Conservation (phyloP, 2,329 filamentous ascomycete species). For the Colletotrichum tofieldiae region DNA sequence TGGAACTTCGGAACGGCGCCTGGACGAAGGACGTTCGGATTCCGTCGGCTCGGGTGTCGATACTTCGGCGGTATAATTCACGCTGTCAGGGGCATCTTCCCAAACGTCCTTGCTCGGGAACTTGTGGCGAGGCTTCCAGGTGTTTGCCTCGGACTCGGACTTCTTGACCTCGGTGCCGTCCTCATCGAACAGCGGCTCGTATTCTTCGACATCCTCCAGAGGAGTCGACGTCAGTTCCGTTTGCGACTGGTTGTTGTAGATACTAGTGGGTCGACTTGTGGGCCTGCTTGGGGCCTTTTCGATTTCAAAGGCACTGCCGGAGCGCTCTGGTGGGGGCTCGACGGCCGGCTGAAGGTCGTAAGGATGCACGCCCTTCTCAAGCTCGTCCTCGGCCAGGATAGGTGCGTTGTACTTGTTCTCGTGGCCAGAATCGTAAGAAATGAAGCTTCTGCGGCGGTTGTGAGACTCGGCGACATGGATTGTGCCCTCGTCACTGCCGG, state of each 20-base stretch:
- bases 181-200: constrained; percentile 94
- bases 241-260: constrained; percentile 70
- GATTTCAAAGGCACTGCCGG: constrained; percentile 71
- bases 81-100: constrained; percentile 94
- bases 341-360: constrained; percentile 85
- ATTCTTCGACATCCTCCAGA: constrained; percentile 91
- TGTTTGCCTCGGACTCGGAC: constrained; percentile 57
- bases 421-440: constrained; percentile 38
- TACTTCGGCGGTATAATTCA: constrained; percentile 85
- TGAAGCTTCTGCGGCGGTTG: constrained; percentile 58
- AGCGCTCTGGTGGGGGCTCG: constrained; percentile 78
- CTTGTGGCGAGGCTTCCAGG: constrained; percentile 72
- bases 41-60: constrained; percentile 78
- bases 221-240: constrained; percentile 75
- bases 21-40: constrained; percentile 56
- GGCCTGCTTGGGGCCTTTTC: constrained; percentile 74
- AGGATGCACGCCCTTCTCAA: constrained; percentile 79
- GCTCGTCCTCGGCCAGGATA: constrained; percentile 91
- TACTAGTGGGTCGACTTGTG: constrained; percentile 74
- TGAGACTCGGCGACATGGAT: constrained; percentile 85
- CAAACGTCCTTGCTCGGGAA: constrained; percentile 98
- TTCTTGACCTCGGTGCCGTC: constrained; percentile 67
- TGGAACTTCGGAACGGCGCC: constrained; percentile 47
- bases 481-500: constrained; percentile 69
- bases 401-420: constrained; percentile 75